Conservation (phyloP, 1,284 basidiomycete species). For the Fomitopsis palustris region DNA sequence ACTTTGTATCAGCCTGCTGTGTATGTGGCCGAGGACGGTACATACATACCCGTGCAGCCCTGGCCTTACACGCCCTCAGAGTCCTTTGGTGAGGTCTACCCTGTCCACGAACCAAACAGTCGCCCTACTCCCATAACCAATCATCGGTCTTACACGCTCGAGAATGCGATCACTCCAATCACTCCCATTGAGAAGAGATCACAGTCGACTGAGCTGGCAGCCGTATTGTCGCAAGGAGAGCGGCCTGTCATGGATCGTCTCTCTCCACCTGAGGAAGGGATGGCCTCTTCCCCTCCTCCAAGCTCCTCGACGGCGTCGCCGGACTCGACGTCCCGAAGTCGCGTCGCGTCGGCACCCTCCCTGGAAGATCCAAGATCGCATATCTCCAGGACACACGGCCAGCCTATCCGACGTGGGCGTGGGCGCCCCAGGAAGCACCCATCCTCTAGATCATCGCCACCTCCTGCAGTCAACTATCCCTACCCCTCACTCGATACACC, state of each 20-base stretch:
- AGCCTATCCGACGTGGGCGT: conserved; percentile 15
- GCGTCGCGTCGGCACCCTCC: not conserved
- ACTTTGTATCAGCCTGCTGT: not conserved
- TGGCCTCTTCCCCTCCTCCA: not conserved
- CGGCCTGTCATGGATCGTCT: not conserved
- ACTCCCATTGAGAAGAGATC: not conserved
- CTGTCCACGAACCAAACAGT: not conserved
- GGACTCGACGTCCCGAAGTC: not conserved
- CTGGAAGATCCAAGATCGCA: not conserved
- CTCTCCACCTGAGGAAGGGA: not conserved
- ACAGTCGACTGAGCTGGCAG: not conserved
- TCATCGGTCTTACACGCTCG: conserved; percentile 5
- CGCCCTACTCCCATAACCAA: not conserved
- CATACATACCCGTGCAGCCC: not conserved
- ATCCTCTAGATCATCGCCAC: conserved; percentile 6
- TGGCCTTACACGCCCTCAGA: not conserved
- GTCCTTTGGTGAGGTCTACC: not conserved
- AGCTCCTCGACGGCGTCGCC: not conserved
- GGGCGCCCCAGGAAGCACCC: conserved; percentile 19
- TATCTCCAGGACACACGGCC: not conserved
- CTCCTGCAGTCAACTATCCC: conserved; percentile 13
- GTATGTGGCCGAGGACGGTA: not conserved
- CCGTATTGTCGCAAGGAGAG: not conserved
- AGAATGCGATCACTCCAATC: conserved; percentile 1
- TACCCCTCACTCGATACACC: conserved; percentile 11